phyloP scores from a whole-genome alignment of 768 basidiomycete species.

The Tylopilus felleus region DNA sequence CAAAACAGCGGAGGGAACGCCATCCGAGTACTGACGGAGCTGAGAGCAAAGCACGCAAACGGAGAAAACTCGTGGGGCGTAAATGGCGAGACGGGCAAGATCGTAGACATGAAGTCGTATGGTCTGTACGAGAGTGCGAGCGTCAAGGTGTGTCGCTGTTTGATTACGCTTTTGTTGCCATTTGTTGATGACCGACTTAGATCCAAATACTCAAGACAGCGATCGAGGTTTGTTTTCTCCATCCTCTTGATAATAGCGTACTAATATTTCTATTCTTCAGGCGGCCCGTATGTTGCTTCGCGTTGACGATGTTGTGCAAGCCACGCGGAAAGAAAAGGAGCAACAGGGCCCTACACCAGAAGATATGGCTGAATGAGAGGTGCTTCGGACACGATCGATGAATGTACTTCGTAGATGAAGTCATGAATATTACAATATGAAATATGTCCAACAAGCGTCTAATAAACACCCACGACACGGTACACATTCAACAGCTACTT shows the following conservation, averaged over 20 bases:
- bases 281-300: conserved; percentile 88
- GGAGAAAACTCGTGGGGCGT: conserved; percentile 93
- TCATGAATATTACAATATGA: conserved; percentile 14
- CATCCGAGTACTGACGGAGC: conserved; percentile 87
- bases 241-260: background rate
- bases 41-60: conserved; percentile 93
- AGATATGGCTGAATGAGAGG: conserved; percentile 43
- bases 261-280: conserved; percentile 31
- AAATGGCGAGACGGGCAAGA: conserved; percentile 93
- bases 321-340: conserved; percentile 65
- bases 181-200: conserved; percentile 32
- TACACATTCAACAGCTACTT: background rate
- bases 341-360: conserved; percentile 51
- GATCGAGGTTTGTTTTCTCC: conserved; percentile 60
- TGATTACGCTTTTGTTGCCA: background rate
- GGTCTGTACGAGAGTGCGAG: conserved; percentile 94
- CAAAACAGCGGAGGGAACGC: conserved; percentile 96
- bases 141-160: conserved; percentile 63
- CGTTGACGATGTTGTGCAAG: conserved; percentile 93
- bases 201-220: conserved; percentile 97
- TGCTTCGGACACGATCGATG: background rate
- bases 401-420: background rate
- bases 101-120: conserved; percentile 93
- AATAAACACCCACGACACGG: conserved; percentile 6
- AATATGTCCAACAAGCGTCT: conserved; percentile 9